Percentiles rank a stretch among this genome's conserved stretches.
Evolutionary conservation across 768 basidiomycete species (phyloP).

Genomic region (Amanita molliuscula): DNA sequence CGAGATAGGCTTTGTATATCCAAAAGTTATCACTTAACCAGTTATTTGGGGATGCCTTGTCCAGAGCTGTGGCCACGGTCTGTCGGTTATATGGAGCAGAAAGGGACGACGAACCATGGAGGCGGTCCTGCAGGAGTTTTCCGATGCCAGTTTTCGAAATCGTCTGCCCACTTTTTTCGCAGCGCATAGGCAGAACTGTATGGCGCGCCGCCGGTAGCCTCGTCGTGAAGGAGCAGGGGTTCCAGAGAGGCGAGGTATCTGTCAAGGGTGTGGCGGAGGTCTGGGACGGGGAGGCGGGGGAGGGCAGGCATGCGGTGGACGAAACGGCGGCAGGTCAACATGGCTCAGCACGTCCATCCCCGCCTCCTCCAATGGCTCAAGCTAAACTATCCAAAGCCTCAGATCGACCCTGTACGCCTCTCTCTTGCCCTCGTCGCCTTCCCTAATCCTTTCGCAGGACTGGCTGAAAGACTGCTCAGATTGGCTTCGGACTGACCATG

Average conservation of each 20-base stretch:
- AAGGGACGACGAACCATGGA: conserved; percentile 43
- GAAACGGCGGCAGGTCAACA: conserved; percentile 8
- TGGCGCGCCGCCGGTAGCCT: conserved; percentile 40
- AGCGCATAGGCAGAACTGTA: conserved; percentile 42
- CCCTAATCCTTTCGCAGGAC: conserved; percentile 30
- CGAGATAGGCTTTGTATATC: conserved; percentile 79
- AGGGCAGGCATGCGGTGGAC: conserved; percentile 18
- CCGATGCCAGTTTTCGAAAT: conserved; percentile 71
- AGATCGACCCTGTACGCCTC: conserved; percentile 46
- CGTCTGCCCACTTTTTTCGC: conserved; percentile 49
- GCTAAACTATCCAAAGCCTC: conserved; percentile 46
- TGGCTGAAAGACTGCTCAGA: conserved; percentile 69
- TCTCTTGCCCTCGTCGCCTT: neutral
- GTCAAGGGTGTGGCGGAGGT: conserved; percentile 63
- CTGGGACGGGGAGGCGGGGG: conserved; percentile 76
- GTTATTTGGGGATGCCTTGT: conserved; percentile 74
- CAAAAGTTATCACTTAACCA: conserved; percentile 96
- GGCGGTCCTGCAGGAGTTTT: conserved; percentile 54
- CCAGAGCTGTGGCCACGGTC: conserved; percentile 47
- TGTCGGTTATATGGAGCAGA: conserved; percentile 9
- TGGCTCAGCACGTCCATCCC: conserved; percentile 19
- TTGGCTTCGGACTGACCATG: conserved; percentile 44
- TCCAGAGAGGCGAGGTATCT: conserved; percentile 70
- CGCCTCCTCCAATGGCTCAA: conserved; percentile 44
- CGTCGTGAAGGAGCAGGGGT: conserved; percentile 74